phyloP scores from a whole-genome alignment of 208 protist species.

The Acanthamoeba castellanii region DNA sequence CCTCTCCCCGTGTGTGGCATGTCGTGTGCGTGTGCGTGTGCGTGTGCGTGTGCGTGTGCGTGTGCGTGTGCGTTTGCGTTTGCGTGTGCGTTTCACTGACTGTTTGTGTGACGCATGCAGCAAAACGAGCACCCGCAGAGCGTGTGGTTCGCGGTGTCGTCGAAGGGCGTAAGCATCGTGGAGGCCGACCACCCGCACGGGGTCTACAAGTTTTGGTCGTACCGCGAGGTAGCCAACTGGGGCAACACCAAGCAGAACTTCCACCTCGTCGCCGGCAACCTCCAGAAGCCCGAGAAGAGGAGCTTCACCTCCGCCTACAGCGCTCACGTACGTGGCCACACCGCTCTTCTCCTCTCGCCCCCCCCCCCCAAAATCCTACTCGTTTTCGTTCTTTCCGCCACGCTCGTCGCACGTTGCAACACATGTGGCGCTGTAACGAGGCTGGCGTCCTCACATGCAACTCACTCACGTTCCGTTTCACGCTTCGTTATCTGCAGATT shows the following conservation, averaged over 20 bases:
- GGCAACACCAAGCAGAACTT: constrained; percentile 59
- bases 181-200: constrained; percentile 31
- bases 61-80: not conserved
- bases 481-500: constrained; percentile 20
- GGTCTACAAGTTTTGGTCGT: constrained; percentile 56
- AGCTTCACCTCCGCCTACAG: constrained; percentile 52
- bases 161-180: constrained; percentile 46
- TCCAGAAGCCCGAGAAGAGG: constrained; percentile 53
- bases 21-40: not conserved
- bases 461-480: not conserved
- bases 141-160: constrained; percentile 38
- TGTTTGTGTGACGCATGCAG: not conserved
- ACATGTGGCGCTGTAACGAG: not conserved
- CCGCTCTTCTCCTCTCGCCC: not conserved
- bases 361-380: not conserved
- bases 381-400: not conserved
- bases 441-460: not conserved
- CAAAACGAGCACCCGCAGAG: constrained; percentile 42
- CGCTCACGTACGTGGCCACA: constrained; percentile 18
- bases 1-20: not conserved
- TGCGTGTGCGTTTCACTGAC: not conserved
- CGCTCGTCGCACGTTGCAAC: not conserved
- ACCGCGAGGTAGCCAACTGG: constrained; percentile 57
- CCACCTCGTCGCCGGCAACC: constrained; percentile 53
- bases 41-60: too few relatives aligned